Base-by-base conservation (phyloP, 1,284 basidiomycete genomes). In the Cutaneotrichosporon arboriforme region DNA sequence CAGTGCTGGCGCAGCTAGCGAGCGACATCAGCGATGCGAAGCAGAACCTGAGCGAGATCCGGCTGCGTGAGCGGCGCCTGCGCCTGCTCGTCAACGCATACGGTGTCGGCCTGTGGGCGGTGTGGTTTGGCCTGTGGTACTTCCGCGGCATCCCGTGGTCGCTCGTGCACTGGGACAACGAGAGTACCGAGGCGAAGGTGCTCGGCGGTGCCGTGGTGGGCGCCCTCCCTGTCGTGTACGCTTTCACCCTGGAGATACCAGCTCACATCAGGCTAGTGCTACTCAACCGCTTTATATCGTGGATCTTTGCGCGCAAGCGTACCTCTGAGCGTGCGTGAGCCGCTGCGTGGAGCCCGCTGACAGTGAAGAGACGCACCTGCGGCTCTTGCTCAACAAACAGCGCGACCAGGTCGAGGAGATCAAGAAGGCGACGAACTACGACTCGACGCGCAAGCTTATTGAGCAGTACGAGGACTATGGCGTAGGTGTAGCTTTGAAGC, bases 391-490 rank as follows among this genome's bases (percentile, higher is more conserved):
- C 61, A 85, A 85, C 66, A 80, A 87, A 66, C 90, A 93, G 63
- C 84, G 88, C 35, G 81, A 82, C 37, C 93, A 90, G 70, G 82
- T 99, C 26, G 93, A 96, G 62, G 93, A 97, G 67, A 88, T 98
- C 64, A 99, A 99, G 79, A 88, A 90, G 76, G 91, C 90, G 65
- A 97, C 92, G 0, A 93, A 94, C 65, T 99, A 89, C 74, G 91
- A 99, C 71, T 84, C 84, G 22, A 94, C 92, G 15, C 84, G 88
- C 48, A 87, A 86, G 64, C 81, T 99, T 44, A 79, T 99, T 14
- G 91, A 97, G 69, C 84, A 85, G 55, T 97, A 97, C 67, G 94
- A 96, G 59, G 86, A 88, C 42, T 44, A 65, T 70, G 34, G 36
- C 35, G 35, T 20, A 20, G 14, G 35, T 20, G 35, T 13, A 41